A percentile compares a stretch with the other conserved stretches of the same genome.
These are phyloP conservation scores for Scleroderma citrinum DNA, from an alignment of 768 basidiomycete species.

Conservation along the genomic window DNA sequence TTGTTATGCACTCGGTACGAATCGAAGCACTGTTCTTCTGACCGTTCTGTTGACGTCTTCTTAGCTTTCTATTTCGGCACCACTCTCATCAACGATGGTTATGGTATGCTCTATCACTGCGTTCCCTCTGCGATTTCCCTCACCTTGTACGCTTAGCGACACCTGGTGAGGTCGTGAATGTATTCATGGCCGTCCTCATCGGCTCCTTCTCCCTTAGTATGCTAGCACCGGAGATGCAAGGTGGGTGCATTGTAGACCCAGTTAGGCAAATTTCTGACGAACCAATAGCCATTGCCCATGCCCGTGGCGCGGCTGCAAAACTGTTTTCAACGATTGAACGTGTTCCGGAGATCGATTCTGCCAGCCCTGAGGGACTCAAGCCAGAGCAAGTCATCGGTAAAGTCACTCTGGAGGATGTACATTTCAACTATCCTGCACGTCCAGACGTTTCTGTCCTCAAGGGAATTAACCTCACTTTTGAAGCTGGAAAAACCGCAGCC, in stretches of 20 bases:
- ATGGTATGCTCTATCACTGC: constrained; percentile 32
- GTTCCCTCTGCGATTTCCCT: background rate
- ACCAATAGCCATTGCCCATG: constrained; percentile 64
- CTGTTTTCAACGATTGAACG: constrained; percentile 85
- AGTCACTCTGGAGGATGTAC: constrained; percentile 68
- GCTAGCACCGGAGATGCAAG: constrained; percentile 84
- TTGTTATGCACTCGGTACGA: constrained; percentile 61
- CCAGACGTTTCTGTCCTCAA: constrained; percentile 75
- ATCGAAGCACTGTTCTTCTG: background rate
- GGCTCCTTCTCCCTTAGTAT: constrained; percentile 86
- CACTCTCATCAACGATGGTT: constrained; percentile 62
- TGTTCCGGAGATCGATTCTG: constrained; percentile 80
- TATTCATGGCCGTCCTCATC: constrained; percentile 78
- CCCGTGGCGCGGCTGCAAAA: constrained; percentile 81
- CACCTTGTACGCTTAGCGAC: constrained; percentile 35
- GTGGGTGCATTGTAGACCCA: constrained; percentile 27
- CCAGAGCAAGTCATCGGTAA: constrained; percentile 63
- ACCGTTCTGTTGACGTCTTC: constrained; percentile 2
- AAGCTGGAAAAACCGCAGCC: constrained; percentile 71
- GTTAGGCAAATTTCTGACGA: background rate
- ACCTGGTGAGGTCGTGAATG: constrained; percentile 77
- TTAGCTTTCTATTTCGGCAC: constrained; percentile 86
- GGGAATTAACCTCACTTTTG: constrained; percentile 58
- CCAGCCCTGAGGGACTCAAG: constrained; percentile 57
- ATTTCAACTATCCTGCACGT: constrained; percentile 83